Evolutionary conservation across 2,329 filamentous ascomycete species (phyloP).

Genomic region (Penicillium sp.): DNA sequence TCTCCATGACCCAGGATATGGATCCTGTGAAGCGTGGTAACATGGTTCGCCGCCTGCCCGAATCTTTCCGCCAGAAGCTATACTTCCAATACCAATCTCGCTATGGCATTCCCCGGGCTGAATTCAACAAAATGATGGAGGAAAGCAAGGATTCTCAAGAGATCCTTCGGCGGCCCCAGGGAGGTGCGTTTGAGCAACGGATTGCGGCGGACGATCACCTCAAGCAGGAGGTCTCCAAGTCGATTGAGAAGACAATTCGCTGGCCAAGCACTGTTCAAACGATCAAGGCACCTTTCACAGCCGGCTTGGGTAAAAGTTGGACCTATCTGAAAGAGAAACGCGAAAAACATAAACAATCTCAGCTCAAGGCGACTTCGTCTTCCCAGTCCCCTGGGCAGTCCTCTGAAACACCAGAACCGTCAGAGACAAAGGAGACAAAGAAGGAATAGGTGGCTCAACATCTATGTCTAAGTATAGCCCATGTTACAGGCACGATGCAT

Average conservation of each 20-base stretch:
- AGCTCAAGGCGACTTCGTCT: constrained; percentile 26
- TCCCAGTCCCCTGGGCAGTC: not conserved
- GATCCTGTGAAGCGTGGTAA: constrained; percentile 85
- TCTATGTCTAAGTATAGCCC: constrained; percentile 1
- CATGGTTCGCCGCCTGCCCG: constrained; percentile 89
- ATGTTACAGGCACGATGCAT: constrained; percentile 13
- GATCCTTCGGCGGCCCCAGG: constrained; percentile 68
- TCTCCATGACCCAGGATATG: constrained; percentile 81
- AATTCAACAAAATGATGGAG: constrained; percentile 82
- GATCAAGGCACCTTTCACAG: constrained; percentile 76
- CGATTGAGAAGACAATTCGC: constrained; percentile 81
- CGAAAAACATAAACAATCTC: constrained; percentile 53
- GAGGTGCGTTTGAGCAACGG: constrained; percentile 78
- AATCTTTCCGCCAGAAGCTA: constrained; percentile 77
- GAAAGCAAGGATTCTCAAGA: constrained; percentile 63
- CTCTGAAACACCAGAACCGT: not conserved
- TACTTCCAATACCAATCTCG: constrained; percentile 96
- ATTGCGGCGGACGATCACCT: constrained; percentile 72
- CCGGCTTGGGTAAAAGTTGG: constrained; percentile 65
- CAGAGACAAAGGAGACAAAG: constrained; percentile 17
- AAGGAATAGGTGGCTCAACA: not conserved
- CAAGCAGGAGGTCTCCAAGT: constrained; percentile 64
- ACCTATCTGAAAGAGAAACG: constrained; percentile 82
- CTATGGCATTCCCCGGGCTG: constrained; percentile 74
- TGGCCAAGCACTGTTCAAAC: constrained; percentile 92